Conservation (phyloP, 352 stramenopile genomes). For the Pythium scleroteichum region DNA sequence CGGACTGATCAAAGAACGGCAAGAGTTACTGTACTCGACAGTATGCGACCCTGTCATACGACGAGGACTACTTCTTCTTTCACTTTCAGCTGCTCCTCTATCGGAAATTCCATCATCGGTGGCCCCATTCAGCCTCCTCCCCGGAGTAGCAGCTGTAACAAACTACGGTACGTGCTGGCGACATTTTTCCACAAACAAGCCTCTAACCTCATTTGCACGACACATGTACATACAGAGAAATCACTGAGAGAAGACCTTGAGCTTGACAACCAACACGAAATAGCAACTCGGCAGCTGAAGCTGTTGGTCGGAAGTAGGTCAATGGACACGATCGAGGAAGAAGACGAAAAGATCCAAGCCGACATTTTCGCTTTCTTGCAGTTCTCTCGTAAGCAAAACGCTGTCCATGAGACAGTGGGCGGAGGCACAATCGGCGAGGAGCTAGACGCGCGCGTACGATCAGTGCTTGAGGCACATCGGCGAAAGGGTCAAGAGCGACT, state of each 20-base stretch:
- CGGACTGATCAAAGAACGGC: constrained; percentile 49
- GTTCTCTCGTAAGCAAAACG: constrained; percentile 20
- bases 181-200: neutral
- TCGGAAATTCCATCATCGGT: neutral
- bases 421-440: neutral
- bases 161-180: constrained; percentile 44
- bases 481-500: constrained; percentile 49
- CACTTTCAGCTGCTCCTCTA: constrained; percentile 46
- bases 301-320: constrained; percentile 75
- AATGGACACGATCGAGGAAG: constrained; percentile 75
- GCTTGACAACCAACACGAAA: constrained; percentile 31
- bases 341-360: constrained; percentile 80
- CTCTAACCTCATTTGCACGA: neutral
- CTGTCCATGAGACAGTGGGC: constrained; percentile 3
- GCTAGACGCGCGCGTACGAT: constrained; percentile 51
- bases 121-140: constrained; percentile 63
- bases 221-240: constrained; percentile 11
- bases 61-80: constrained; percentile 66
- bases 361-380: constrained; percentile 87
- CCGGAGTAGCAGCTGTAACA: constrained; percentile 59
- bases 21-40: constrained; percentile 70
- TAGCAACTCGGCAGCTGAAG: constrained; percentile 58
- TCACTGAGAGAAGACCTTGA: neutral
- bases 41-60: constrained; percentile 82
- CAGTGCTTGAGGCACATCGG: constrained; percentile 52